Evolutionary conservation across 2,329 filamentous ascomycete genomes (phyloP), one percentile per base, ranked within the genome.

Genomic region (Cadophora luteo-olivacea): DNA sequence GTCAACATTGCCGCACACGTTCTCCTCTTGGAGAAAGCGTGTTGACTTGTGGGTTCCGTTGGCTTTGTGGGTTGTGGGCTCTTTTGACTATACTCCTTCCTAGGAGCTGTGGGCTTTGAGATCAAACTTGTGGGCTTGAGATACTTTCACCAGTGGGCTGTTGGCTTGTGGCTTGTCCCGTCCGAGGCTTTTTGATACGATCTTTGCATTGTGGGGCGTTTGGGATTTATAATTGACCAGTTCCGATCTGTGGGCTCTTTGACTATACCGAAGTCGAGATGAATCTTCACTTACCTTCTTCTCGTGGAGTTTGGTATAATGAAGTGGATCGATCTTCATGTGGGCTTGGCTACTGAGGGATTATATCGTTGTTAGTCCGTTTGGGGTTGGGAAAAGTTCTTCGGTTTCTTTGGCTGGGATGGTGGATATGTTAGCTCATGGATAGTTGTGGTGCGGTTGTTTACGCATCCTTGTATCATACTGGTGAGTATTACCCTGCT

Each of bases 31-130:
- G 67, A 71, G 65, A 58, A 33, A 66, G 61, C 63, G 65, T 69
- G 68, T 71, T 75, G 70, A 75, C 74, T 70, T 72, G 75, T 78
- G 77, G 76, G 74, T 51, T 64, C 72, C 72, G 73, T 76, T 72
- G 73, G 76, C 75, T 77, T 75, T 75, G 77, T 78, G 77, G 77
- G 77, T 78, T 79, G 77, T 79, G 71, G 76, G 77, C 77, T 78
- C 76, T 78, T 64, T 64, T 78, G 75, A 79, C 75, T 77, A 73
- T 71, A 74, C 72, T 77, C 74, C 75, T 76, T 72, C 67, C 29
- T 69, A 70, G 74, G 75, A 77, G 76, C 68, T 77, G 77, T 79
- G 77, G 77, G 77, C 75, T 76, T 78, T 78, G 77, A 78, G 75
- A 78, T 75, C 72, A 74, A 61, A 72, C 72, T 74, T 77, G 74